Evolutionary conservation across 768 basidiomycete species (phyloP), one percentile per base, ranked within the genome.

Genomic region (Leucosporidium scottii): DNA sequence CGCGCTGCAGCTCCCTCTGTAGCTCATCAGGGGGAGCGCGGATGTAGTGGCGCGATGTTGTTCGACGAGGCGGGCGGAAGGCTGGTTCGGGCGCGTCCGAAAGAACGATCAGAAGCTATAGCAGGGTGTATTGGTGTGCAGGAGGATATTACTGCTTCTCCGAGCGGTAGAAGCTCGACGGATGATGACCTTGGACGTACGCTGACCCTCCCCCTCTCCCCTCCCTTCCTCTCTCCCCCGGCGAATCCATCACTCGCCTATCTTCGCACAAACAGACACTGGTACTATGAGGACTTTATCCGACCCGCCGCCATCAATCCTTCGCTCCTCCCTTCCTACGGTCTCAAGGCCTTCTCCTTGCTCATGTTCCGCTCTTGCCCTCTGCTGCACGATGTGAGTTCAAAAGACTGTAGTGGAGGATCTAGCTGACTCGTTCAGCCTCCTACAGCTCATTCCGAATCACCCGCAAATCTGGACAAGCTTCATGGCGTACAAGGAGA

Each of bases 251-350:
- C 39, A 8, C 39, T 44, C 34, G 20, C 56, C 25, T 71, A 68
- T 59, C 44, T 44, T 48, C 59, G 28, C 17, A 0, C 54, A n/a
- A n/a, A 13, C 76, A 96, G 93, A n/a, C 94, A 97, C 78, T 99
- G 94, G 94, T 99, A 91, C 79, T 99, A 99, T 75, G 96, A 98
- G 82, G 96, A 99, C 78, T 98, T 96, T 74, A 86, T 98, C 71
- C 89, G 96, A 53, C 92, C 93, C 77, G 51, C 51, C 4, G 68
- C 68, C 0, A 12, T 61, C 34, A 85, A 89, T 79, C 89, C 92
- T 65, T 86, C 87, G 13, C 85, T 85, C 66, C 86, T 97, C 53
- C 94, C 92, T 1, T 89, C 92, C 1, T 82, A 92, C 68, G 85
- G 87, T 23, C 85, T 98, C 74, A 92, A 93, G 81, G 87, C 86